Base-by-base conservation (phyloP, 2,329 filamentous ascomycete genomes). In the Penicillium sp. region DNA sequence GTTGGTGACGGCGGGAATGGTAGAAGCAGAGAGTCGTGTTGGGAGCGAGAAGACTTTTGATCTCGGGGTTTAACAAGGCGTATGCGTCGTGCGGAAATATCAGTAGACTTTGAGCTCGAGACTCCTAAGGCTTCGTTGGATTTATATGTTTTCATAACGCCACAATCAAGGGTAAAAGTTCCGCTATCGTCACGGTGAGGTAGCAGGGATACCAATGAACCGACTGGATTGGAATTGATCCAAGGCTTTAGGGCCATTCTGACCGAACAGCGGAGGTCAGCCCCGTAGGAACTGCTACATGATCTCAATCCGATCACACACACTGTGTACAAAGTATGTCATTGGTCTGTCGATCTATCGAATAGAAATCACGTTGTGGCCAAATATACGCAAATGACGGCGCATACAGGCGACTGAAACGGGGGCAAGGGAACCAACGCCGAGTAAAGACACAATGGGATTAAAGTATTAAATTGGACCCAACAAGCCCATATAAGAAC, bases 401-500 rank as follows among this genome's bases (percentile, higher is more conserved):
- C 46, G 49, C 50, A 51, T 39, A 44, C 44, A 54, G 45, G 50
- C 56, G 45, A 52, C 57, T 57, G 35, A 39, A 37, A 16, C 47
- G 44, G 45, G 38, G 27, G 46, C 52, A 40, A 41, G 39, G 57
- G 52, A 46, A 57, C 56, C 52, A 52, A 55, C 52, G 54, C 54
- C 48, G 45, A 50, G 52, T 54, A 49, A 41, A 50, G 57, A 49
- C 50, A 55, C 22, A 46, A 49, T 56, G 54, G 45, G 47, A 67
- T 65, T 65, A 64, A 59, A 59, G 57, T 53, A 65, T 64, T 65
- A 65, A 62, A 55, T 54, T 51, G 56, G 59, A 63, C 58, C 52
- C 47, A 58, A 58, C 55, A 61, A 62, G 58, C 62, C 64, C 62
- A 57, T 58, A 59, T 60, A 61, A 60, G 59, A 71, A 71, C 68